These are phyloP conservation scores for Ceratocystis lukuohia DNA, from an alignment of 2,329 filamentous ascomycete genomes.

Conservation along the genomic window DNA sequence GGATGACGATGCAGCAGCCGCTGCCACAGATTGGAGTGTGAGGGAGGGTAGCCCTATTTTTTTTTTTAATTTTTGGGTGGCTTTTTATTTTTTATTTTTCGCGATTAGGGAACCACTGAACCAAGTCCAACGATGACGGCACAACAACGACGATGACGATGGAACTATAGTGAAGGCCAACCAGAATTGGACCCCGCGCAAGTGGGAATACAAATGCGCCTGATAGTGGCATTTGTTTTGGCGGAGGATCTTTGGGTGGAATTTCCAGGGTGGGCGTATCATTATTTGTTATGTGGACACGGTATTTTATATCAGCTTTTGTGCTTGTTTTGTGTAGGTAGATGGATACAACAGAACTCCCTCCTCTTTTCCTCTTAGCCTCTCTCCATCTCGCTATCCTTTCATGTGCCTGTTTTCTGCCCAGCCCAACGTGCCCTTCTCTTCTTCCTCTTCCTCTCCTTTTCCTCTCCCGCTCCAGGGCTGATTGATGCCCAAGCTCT, in stretches of 20 bases:
- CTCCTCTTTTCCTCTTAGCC: neutral
- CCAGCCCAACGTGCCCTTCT: too few relatives aligned
- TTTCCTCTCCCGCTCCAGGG: neutral
- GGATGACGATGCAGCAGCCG: neutral
- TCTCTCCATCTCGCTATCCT: too few relatives aligned
- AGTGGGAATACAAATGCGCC: too few relatives aligned
- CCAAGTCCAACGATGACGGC: neutral
- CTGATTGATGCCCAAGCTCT: neutral
- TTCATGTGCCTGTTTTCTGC: too few relatives aligned
- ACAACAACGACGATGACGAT: neutral
- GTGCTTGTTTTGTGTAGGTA: neutral
- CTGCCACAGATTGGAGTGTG: neutral
- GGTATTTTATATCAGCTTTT: neutral
- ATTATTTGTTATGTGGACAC: neutral
- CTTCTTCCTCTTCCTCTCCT: too few relatives aligned
- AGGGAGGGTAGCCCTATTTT: neutral
- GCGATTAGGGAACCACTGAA: neutral
- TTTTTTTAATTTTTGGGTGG: neutral
- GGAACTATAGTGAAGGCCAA: too few relatives aligned
- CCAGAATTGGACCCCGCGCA: too few relatives aligned
- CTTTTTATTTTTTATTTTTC: neutral
- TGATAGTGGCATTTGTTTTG: too few relatives aligned
- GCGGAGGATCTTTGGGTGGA: too few relatives aligned
- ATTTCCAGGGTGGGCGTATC: neutral
- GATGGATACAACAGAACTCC: neutral